Percentiles rank a stretch among this genome's conserved stretches.
Conservation (phyloP, 192 early-diverging fungal genomes). For the Kickxella alabastrina region DNA sequence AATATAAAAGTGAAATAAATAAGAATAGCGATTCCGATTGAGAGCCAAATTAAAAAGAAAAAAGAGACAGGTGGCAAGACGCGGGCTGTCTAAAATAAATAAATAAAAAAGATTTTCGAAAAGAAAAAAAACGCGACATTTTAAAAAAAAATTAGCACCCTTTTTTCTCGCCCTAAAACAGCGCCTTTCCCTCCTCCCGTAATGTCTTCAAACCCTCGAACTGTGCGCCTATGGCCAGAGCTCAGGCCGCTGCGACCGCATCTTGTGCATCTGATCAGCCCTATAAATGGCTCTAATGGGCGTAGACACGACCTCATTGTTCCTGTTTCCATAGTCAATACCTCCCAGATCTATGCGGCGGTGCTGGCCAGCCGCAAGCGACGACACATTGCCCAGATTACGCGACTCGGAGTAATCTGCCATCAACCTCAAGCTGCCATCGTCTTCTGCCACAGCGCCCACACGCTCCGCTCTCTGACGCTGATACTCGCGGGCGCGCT, state of each 20-base stretch:
- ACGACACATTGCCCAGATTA: conserved; percentile 1
- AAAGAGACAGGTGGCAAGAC: no score
- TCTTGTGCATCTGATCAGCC: conserved; percentile 27
- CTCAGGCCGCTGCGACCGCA: conserved; percentile 9
- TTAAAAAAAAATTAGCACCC: not conserved
- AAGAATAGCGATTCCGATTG: no score
- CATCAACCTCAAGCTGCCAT: conserved; percentile 39
- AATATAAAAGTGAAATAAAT: conserved; percentile 4
- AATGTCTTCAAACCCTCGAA: no score
- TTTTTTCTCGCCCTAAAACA: no score
- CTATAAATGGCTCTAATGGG: conserved; percentile 38
- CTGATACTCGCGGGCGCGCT: conserved; percentile 44
- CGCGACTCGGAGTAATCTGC: conserved; percentile 22
- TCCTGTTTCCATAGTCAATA: conserved; percentile 12
- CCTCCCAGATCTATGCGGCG: conserved; percentile 9
- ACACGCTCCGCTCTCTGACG: conserved; percentile 36
- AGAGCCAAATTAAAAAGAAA: no score
- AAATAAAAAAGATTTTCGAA: conserved; percentile 2
- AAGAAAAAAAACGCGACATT: not conserved
- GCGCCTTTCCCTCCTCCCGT: no score
- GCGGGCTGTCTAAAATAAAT: not conserved
- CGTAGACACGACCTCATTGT: conserved; percentile 15
- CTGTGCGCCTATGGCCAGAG: conserved; percentile 1
- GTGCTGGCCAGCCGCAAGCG: conserved; percentile 1
- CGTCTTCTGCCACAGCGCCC: conserved; percentile 39